Conservation (phyloP, 176 grass and related monocot genomes). For the sorghum (Sorghum bicolor) region Sorghum_bicolor_NCBIv3 NC_012870.2:10367001-10367500, state of each 20-base stretch:
- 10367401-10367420: slow-evolving; percentile 60
- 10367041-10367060: no score
- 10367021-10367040: no score
- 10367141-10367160: neutral
- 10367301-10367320: slow-evolving; percentile 30
- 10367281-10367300: slow-evolving; percentile 23
- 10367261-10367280: slow-evolving; percentile 26
- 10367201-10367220: neutral
- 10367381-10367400: slow-evolving; percentile 16
- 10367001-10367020: no score
- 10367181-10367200: neutral
- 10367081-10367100: neutral
- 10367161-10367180: neutral
- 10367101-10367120: neutral
- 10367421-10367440: slow-evolving; percentile 40
- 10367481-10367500: slow-evolving; percentile 59
- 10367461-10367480: slow-evolving; percentile 56
- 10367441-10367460: slow-evolving; percentile 55
- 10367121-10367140: neutral
- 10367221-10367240: neutral
- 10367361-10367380: slow-evolving; percentile 16
- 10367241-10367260: neutral
- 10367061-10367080: neutral
- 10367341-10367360: slow-evolving; percentile 13
- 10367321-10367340: slow-evolving; percentile 19